Base-by-base conservation (phyloP, 2,329 filamentous ascomycete genomes). In the Aureobasidium lini region DNA sequence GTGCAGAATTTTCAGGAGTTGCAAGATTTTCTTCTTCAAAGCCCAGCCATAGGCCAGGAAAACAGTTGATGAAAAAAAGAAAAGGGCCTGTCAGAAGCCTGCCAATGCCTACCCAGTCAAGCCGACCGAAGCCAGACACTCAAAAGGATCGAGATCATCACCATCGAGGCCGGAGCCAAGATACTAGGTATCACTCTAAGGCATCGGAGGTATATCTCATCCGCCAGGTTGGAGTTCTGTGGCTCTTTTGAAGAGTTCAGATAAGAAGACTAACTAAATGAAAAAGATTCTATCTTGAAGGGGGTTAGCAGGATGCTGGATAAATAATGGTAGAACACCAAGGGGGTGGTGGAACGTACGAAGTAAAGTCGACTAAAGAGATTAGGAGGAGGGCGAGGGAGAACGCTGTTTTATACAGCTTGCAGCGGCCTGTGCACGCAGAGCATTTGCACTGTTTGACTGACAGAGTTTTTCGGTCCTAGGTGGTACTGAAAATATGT, bases 171-270 rank as follows among this genome's bases (percentile, higher is more conserved):
- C 47, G 42, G 47, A 54, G 47, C 36, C 40, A 61, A 54, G 40
- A 48, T 60, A 62, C 52, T 52, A 28, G 63, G 81, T 76, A 87
- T 92, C 89, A 94, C 89, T 91, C 88, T 89, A 84, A 86, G 87
- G 87, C 79, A 81, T 81, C 85, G 89, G 89, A 88, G 89, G 89
- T 89, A 70, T 70, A 64, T 77, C 76, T 95, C 90, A 94, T 95
- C 90, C 89, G 88, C 89, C 89, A 90, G 89, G 88, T 86, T 93
- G 84, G 85, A 85, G 84, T 79, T 90, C 87, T 93, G 88, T 90
- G 84, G 89, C 91, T 95, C 82, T 81, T 88, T 83, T 91, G 83
- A 84, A 85, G 84, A 93, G 87, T 85, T 90, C 87, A 94, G 89
- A 90, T 85, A 82, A 81, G 83, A 88, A 91, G 85, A 85, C 89